A percentile compares a stretch with the other conserved stretches of the same genome.
phyloP scores from a whole-genome alignment of 2,329 filamentous ascomycete species.

The Fusarium sp. region DNA sequence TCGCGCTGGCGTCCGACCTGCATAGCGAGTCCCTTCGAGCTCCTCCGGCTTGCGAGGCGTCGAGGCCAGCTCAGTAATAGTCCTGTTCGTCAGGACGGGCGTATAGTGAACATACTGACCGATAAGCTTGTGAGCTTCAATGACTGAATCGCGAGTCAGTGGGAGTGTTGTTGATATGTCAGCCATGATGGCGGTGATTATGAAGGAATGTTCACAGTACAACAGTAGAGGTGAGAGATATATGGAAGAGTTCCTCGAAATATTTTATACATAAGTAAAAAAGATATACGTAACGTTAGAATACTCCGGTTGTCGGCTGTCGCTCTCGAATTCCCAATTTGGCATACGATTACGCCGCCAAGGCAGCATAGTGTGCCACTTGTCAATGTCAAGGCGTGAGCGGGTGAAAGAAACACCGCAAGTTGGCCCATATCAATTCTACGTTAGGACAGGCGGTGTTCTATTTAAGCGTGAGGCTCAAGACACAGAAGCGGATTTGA shows the following conservation, averaged over 20 bases:
- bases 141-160: constrained; percentile 80
- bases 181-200: constrained; percentile 61
- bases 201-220: neutral
- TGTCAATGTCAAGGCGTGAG: constrained; percentile 31
- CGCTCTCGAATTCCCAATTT: constrained; percentile 31
- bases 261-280: constrained; percentile 10
- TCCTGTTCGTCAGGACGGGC: constrained; percentile 84
- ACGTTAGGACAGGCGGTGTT: too few relatives aligned
- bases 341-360: constrained; percentile 18
- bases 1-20: constrained; percentile 69
- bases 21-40: constrained; percentile 70
- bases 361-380: constrained; percentile 1
- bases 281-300: neutral
- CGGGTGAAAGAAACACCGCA: too few relatives aligned
- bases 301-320: constrained; percentile 31
- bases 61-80: constrained; percentile 82
- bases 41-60: constrained; percentile 72
- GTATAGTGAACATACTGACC: constrained; percentile 84
- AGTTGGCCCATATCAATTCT: too few relatives aligned
- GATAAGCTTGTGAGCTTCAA: constrained; percentile 81
- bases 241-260: neutral
- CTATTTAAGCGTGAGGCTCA: too few relatives aligned
- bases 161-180: constrained; percentile 70
- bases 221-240: neutral
- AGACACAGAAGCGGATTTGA: too few relatives aligned